phyloP scores from a whole-genome alignment of 2,329 filamentous ascomycete species.

The Penicillium psychrosexuale region DNA sequence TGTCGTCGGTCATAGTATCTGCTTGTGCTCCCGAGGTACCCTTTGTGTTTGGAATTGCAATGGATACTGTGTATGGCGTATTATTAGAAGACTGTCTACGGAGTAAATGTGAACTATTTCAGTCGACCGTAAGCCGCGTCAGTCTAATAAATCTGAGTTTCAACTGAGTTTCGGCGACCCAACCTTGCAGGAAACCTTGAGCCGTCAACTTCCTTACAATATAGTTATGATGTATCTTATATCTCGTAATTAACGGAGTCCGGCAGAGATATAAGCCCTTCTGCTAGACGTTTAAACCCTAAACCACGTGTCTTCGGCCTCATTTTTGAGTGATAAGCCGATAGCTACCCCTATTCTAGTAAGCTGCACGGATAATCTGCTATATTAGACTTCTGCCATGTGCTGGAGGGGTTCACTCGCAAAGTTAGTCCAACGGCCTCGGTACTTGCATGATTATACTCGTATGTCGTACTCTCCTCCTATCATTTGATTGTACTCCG shows the following conservation, averaged over 20 bases:
- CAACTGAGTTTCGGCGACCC: not conserved
- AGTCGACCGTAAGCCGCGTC: not conserved
- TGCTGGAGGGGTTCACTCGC: not conserved
- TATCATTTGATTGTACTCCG: no score
- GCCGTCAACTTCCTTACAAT: not conserved
- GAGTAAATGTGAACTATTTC: not conserved
- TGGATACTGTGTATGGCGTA: not conserved
- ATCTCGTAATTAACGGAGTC: no score
- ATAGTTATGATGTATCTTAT: no score
- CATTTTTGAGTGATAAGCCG: not conserved
- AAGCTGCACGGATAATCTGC: not conserved
- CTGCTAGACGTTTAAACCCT: not conserved
- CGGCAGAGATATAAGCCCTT: not conserved
- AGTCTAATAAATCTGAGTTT: not conserved
- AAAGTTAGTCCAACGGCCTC: not conserved
- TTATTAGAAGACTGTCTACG: not conserved
- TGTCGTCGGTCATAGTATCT: conserved; percentile 2
- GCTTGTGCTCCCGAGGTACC: no score
- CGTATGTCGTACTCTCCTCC: not conserved
- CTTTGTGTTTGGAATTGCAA: not conserved
- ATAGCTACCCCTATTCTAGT: not conserved
- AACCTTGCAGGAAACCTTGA: not conserved
- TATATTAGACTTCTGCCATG: not conserved
- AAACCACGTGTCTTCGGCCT: not conserved
- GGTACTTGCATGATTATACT: not conserved